Evolutionary conservation across 1,284 basidiomycete species (phyloP), one percentile per base, ranked within the genome.

Genomic region (Leccinum subrobustum): DNA sequence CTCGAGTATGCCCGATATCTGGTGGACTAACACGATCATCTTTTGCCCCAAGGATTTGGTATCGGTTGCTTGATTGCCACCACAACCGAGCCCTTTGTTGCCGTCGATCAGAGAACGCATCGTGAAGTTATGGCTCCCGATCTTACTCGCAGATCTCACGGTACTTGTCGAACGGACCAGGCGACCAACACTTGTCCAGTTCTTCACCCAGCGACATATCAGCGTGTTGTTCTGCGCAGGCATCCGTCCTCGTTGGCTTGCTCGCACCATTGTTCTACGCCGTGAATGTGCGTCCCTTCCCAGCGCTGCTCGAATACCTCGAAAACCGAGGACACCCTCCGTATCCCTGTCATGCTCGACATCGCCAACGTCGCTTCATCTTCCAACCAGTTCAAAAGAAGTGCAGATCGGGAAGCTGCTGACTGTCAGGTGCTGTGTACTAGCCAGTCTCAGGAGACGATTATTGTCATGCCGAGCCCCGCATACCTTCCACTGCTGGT

Each of bases 361-460:
- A 89, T 98, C 52, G 87, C 92, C 55, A 88, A 90, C 60, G 87
- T 99, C 18, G 91, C 95, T 0, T 81, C 86, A 92, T 70, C 85
- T 99, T 18, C 95, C 97, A 0, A 76, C 77, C n/a, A 76, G 80
- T 3, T 78, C 81, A 0, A 85, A 88, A n/a, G 83, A 88, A 51
- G 78, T 84, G 0, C 94, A 98, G 67, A 84, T 96, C 48, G 79
- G 85, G 1, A 86, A 91, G 48, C 80, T 98, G 6, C 75, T 99
- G 64, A 96, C 92, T 88, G 89, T 60, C 94, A 97, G 70, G 89
- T 94, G 52, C 81, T 99, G 60, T 89, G 94, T 11, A 95, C 33
- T 35, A 35, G 93, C 76, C 93, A 89, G 70, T 95, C 95, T 23
- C 95, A 97, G 73, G 95, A 98, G 67, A 96, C 95, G 1, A 95